Evolutionary conservation across 129 eudicot genomes (phyloP).

Genomic region (Sambucus nigra): DNA sequence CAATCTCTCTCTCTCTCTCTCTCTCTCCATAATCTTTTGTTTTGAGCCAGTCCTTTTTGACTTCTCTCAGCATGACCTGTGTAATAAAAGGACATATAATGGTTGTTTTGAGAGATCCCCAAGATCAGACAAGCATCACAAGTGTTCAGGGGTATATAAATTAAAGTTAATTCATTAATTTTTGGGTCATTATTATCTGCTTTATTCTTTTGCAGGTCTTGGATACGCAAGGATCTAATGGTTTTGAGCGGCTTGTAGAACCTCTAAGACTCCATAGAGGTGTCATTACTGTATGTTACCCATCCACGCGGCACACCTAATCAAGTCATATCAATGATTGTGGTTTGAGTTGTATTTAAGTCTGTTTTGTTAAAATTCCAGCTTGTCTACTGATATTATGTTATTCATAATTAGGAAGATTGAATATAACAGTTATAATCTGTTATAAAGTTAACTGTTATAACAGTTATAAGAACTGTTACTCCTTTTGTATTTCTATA

Average conservation of each 20-base stretch:
- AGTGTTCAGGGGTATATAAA: not conserved
- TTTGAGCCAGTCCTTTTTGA: not conserved
- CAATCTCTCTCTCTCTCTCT: too few species aligned
- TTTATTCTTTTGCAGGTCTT: not conserved
- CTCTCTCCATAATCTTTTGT: too few species aligned
- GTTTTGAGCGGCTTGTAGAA: conserved; percentile 12
- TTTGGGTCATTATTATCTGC: not conserved
- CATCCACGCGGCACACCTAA: not conserved
- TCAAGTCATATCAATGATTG: not conserved
- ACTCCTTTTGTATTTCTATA: too few species aligned
- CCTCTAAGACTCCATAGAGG: conserved; percentile 7
- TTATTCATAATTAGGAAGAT: too few species aligned
- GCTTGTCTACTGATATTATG: too few species aligned
- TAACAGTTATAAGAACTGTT: too few species aligned
- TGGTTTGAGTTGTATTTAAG: not conserved
- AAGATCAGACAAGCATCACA: not conserved
- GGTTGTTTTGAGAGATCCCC: not conserved
- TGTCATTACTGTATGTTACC: conserved; percentile 5
- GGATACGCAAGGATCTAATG: conserved; percentile 8
- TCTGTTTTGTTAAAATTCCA: too few species aligned
- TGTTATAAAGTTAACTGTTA: too few species aligned
- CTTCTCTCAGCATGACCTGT: not conserved
- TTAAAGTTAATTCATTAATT: not conserved
- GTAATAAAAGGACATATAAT: not conserved
- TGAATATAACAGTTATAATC: too few species aligned